These are phyloP conservation scores for Hypoxylon lenormandii DNA, from an alignment of 495 filamentous ascomycete species.

Conservation along the genomic window DNA sequence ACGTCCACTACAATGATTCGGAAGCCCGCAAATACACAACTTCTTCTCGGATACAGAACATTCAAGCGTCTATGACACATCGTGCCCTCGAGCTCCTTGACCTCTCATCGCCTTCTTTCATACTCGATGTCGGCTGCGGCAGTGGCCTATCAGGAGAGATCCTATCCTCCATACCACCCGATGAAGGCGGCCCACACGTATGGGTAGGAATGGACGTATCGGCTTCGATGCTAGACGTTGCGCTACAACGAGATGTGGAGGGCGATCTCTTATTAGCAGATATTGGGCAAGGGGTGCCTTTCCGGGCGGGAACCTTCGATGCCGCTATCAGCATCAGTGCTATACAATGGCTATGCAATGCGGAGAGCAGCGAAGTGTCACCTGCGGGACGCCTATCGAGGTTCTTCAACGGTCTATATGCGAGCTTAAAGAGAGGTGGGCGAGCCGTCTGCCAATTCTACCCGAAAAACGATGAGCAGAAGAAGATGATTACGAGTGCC, in stretches of 20 bases:
- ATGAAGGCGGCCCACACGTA: conserved; percentile 84
- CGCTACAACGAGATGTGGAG: conserved; percentile 88
- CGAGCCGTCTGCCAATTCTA: conserved; percentile 97
- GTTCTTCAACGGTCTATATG: conserved; percentile 94
- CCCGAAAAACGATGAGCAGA: conserved; percentile 91
- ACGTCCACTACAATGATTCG: conserved; percentile 95
- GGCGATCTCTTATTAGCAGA: conserved; percentile 93
- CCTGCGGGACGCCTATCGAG: conserved; percentile 78
- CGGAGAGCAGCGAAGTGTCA: conserved; percentile 84
- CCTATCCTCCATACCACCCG: conserved; percentile 72
- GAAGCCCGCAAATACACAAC: conserved; percentile 98
- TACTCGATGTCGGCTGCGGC: conserved; percentile 95
- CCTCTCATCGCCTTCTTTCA: conserved; percentile 80
- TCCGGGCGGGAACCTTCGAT: conserved; percentile 91
- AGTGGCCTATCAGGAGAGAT: conserved; percentile 95
- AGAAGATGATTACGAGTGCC: conserved; percentile 87
- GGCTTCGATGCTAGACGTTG: conserved; percentile 91
- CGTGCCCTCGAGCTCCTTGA: conserved; percentile 90
- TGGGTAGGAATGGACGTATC: conserved; percentile 97
- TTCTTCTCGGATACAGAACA: conserved; percentile 90
- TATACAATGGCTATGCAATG: conserved; percentile 98
- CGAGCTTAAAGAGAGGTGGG: conserved; percentile 83
- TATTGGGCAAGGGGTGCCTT: conserved; percentile 94
- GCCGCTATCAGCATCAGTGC: conserved; percentile 94
- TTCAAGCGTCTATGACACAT: conserved; percentile 92